Evolutionary conservation across 2,329 filamentous ascomycete species (phyloP).

Genomic region (Diaporthe ilicicola): DNA sequence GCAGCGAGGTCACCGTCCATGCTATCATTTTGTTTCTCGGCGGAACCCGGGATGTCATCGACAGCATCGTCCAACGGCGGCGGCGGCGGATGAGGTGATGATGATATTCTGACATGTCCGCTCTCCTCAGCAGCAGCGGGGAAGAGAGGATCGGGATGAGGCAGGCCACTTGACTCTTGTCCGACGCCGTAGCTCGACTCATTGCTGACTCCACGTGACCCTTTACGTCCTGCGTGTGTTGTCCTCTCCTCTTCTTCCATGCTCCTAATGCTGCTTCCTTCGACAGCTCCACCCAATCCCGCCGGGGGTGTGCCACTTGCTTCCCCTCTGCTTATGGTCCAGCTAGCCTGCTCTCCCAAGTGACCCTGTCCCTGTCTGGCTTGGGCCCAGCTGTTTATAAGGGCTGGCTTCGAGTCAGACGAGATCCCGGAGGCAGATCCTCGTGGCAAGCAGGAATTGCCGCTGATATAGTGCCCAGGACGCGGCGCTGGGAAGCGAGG

Average conservation of each 20-base stretch:
- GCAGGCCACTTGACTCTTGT: conserved; percentile 20
- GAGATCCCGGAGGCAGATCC: background rate
- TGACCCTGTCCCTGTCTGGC: conserved; percentile 28
- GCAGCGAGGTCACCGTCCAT: conserved; percentile 8
- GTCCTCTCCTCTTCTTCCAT: conserved; percentile 38
- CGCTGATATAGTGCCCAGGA: background rate
- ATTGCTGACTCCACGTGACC: conserved; percentile 43
- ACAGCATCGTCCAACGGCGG: background rate
- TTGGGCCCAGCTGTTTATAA: background rate
- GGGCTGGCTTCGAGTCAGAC: background rate
- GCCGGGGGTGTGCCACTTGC: conserved; percentile 29
- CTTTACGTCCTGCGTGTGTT: background rate
- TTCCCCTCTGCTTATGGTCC: conserved; percentile 27
- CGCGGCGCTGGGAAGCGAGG: background rate
- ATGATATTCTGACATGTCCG: conserved; percentile 13
- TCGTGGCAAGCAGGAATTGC: conserved; percentile 1
- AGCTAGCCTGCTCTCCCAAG: conserved; percentile 27
- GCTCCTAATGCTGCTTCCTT: conserved; percentile 25
- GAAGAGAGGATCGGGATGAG: conserved; percentile 8
- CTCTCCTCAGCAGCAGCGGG: conserved; percentile 20
- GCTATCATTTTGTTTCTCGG: background rate
- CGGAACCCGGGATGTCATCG: background rate
- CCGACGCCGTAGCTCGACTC: conserved; percentile 31
- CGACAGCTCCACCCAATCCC: conserved; percentile 32
- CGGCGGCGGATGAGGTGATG: background rate